Conservation (phyloP, 768 basidiomycete genomes). For the Leccinum pellstonianum region DNA sequence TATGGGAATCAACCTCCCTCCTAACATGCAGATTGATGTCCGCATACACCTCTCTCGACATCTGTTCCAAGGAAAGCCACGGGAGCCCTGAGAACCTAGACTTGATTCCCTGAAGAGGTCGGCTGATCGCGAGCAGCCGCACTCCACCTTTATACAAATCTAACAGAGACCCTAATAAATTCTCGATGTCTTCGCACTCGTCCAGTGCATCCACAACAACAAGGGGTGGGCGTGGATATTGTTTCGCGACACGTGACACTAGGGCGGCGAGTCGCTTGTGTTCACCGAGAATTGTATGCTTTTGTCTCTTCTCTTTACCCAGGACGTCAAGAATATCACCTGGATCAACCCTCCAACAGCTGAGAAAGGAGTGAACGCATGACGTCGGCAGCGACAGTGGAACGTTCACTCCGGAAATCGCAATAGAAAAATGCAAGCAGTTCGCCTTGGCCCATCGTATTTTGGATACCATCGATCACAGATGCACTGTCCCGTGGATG, state of each 20-base stretch:
- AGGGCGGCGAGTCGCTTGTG: not conserved
- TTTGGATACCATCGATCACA: too few species aligned
- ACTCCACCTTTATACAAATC: not conserved
- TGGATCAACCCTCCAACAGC: not conserved
- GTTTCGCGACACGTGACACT: not conserved
- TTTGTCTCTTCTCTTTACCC: not conserved
- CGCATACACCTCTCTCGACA: not conserved
- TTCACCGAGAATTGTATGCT: not conserved
- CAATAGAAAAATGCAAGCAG: too few species aligned
- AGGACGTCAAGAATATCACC: not conserved
- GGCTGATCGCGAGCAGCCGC: conserved; percentile 9
- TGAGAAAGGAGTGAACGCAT: too few species aligned
- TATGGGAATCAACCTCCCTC: conserved; percentile 8
- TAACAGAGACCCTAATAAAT: not conserved
- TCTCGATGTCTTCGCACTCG: conserved; percentile 15
- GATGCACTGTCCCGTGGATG: too few species aligned
- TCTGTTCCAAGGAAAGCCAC: conserved; percentile 3
- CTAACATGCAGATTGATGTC: conserved; percentile 9
- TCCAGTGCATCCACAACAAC: conserved; percentile 17
- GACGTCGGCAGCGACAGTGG: too few species aligned
- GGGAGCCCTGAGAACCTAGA: not conserved
- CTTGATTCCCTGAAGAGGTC: conserved; percentile 6
- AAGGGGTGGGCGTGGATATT: not conserved
- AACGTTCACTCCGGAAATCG: too few species aligned
- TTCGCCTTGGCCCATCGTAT: too few species aligned